Conservation (phyloP, 495 filamentous ascomycete species). For the Xylaria curta region DNA sequence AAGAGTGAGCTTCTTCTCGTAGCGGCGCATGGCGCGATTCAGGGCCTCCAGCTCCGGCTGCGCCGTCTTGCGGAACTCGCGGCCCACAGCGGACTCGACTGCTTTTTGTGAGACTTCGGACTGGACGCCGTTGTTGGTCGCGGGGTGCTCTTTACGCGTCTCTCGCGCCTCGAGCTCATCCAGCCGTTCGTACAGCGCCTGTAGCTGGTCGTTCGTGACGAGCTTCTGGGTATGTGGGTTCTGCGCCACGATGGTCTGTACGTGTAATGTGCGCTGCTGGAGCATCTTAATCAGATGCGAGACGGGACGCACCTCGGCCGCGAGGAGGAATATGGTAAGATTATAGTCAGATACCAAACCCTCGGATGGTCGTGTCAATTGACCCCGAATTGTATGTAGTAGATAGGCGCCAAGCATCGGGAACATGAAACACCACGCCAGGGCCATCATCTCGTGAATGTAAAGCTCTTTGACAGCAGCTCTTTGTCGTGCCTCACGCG, state of each 20-base stretch:
- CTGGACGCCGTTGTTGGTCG: constrained; percentile 32
- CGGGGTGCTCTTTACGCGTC: constrained; percentile 26
- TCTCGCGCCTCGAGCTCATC: constrained; percentile 71
- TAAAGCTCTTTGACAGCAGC: constrained; percentile 70
- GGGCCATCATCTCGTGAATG: constrained; percentile 72
- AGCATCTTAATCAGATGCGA: constrained; percentile 83
- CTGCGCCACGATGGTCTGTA: constrained; percentile 74
- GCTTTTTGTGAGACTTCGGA: constrained; percentile 38
- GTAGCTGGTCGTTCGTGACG: constrained; percentile 52
- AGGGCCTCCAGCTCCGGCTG: constrained; percentile 88
- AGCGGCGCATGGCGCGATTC: constrained; percentile 88
- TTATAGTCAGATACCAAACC: constrained; percentile 91
- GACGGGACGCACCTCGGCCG: constrained; percentile 81
- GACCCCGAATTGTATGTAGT: constrained; percentile 73
- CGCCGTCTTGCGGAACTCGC: constrained; percentile 67
- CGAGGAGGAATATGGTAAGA: constrained; percentile 90
- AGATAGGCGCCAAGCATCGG: constrained; percentile 80
- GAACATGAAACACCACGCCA: constrained; percentile 78
- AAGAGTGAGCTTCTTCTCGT: constrained; percentile 85
- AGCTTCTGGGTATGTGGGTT: constrained; percentile 53
- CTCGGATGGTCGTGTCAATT: constrained; percentile 82
- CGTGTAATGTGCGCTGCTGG: constrained; percentile 77
- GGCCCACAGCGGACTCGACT: constrained; percentile 57
- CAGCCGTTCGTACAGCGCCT: constrained; percentile 67
- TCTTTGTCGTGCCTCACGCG: constrained; percentile 32